phyloP scores from a whole-genome alignment of 352 stramenopile species.

The Phytophthora vignae region DNA sequence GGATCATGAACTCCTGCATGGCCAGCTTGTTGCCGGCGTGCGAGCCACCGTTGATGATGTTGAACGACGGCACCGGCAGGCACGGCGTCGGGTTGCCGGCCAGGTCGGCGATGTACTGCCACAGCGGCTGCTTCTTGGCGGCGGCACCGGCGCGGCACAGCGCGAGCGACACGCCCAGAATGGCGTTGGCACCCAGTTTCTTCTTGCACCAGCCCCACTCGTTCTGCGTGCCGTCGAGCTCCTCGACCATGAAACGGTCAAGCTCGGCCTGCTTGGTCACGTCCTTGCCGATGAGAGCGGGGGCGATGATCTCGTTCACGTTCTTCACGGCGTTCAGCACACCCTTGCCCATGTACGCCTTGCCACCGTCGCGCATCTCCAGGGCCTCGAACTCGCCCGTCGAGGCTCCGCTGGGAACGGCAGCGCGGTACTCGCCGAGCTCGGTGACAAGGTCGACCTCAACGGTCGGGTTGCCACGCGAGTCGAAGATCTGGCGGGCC shows the following conservation, averaged over 20 bases:
- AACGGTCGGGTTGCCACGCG: constrained; percentile 98
- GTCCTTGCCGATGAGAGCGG: constrained; percentile 96
- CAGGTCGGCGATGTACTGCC: constrained; percentile 98
- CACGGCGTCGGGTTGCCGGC: constrained; percentile 95
- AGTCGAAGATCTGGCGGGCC: constrained; percentile 98
- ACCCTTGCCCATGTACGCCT: constrained; percentile 98
- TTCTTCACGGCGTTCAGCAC: constrained; percentile 98
- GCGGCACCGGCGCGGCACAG: constrained; percentile 96
- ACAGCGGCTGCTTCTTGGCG: constrained; percentile 96
- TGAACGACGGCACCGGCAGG: constrained; percentile 99
- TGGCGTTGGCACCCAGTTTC: constrained; percentile 99
- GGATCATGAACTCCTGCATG: constrained; percentile 99
- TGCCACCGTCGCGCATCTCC: constrained; percentile 98
- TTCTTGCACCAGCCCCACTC: constrained; percentile 95
- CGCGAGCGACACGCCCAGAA: constrained; percentile 98
- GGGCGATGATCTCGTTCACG: constrained; percentile 98
- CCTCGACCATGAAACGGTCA: constrained; percentile 97
- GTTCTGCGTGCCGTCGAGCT: constrained; percentile 98
- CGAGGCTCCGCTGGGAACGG: constrained; percentile 95
- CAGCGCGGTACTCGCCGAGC: constrained; percentile 93
- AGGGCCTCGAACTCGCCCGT: constrained; percentile 97
- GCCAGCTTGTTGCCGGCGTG: constrained; percentile 99
- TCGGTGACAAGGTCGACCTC: constrained; percentile 97
- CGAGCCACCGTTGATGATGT: constrained; percentile 99
- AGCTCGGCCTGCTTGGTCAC: constrained; percentile 95